These are phyloP conservation scores for Eucalyptus shirleyi DNA, from an alignment of 345 rosid species.

Conservation along the genomic window DNA sequence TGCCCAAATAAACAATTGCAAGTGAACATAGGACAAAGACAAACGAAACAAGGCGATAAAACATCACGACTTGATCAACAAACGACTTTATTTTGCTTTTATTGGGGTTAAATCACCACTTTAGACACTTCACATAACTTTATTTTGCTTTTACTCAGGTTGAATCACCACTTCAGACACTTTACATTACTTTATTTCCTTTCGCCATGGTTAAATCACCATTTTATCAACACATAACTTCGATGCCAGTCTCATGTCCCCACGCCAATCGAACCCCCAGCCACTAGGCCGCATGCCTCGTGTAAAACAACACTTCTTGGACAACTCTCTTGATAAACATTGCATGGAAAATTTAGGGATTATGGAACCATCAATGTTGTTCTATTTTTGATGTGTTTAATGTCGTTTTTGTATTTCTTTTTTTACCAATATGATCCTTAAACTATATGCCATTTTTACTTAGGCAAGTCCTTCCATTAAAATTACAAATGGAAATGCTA, in stretches of 20 bases:
- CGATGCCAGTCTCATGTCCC: not conserved
- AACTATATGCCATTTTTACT: not conserved
- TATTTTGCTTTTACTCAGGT: no score
- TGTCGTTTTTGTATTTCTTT: no score
- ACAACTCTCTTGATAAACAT: not conserved
- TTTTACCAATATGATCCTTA: not conserved
- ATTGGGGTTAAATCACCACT: no score
- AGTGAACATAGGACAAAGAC: not conserved
- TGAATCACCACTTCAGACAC: not conserved
- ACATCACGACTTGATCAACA: not conserved
- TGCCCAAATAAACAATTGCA: not conserved
- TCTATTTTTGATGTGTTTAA: no score
- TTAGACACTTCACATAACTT: no score
- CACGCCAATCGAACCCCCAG: not conserved
- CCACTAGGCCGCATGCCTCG: not conserved
- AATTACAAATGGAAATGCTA: not conserved
- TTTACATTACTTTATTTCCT: not conserved
- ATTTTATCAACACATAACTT: no score
- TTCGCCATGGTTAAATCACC: not conserved
- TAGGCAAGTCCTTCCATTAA: not conserved
- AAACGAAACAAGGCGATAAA: not conserved
- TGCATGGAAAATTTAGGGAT: not conserved
- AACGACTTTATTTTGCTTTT: not conserved
- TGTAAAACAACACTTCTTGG: not conserved
- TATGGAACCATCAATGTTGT: not conserved